phyloP scores from a whole-genome alignment of 805 yeast genomes.

The Wickerhamomyces bovis region DNA sequence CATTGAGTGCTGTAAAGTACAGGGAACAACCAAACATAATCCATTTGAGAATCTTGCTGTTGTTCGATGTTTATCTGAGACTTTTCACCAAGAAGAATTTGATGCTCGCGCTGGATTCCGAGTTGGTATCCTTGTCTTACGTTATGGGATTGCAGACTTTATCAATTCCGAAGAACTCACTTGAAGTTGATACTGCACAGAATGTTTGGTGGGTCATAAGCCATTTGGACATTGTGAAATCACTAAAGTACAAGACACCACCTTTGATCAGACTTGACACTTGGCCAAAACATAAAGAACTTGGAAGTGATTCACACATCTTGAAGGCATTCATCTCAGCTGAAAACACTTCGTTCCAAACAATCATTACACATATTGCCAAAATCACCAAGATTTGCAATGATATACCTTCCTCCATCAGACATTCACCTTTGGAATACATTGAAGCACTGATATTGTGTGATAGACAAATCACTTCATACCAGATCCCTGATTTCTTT shows the following conservation, averaged over 20 bases:
- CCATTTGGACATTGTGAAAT: conserved; percentile 16
- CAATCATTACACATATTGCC: conserved; percentile 16
- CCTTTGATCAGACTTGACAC: conserved; percentile 13
- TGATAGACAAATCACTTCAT: conserved; percentile 16
- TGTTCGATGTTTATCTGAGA: conserved; percentile 12
- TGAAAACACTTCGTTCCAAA: conserved; percentile 13
- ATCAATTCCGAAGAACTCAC: conserved; percentile 14
- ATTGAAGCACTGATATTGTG: conserved; percentile 15
- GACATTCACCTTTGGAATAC: conserved; percentile 10
- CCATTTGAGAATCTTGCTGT: conserved; percentile 16
- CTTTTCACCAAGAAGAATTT: conserved; percentile 13
- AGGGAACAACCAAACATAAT: conserved; percentile 15
- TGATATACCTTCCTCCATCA: conserved; percentile 11
- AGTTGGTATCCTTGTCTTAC: conserved; percentile 19
- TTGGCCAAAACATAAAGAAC: conserved; percentile 3
- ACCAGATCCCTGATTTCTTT: conserved; percentile 12
- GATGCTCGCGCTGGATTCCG: conserved; percentile 16
- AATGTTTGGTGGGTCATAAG: conserved; percentile 21
- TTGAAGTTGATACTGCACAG: conserved; percentile 14
- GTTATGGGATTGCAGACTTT: conserved; percentile 15
- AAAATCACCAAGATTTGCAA: conserved; percentile 17
- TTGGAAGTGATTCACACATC: conserved; percentile 12
- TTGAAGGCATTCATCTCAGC: conserved; percentile 21
- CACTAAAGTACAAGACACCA: conserved; percentile 13
- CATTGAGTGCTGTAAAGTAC: conserved; percentile 12